Evolutionary conservation across 2,329 filamentous ascomycete species (phyloP), one percentile per base, ranked within the genome.

Genomic region (Apiospora marii): DNA sequence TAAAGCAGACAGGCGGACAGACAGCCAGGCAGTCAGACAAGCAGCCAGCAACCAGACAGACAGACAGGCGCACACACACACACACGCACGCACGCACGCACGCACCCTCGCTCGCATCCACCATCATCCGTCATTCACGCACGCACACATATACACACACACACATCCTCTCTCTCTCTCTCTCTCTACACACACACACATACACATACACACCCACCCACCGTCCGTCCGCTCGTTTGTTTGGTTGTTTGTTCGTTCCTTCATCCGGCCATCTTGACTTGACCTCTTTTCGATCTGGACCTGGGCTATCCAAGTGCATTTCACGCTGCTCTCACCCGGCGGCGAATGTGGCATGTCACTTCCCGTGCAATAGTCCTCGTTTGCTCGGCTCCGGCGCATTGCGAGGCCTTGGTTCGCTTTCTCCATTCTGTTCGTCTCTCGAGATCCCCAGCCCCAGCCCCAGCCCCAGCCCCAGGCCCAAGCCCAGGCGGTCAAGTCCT

Each of bases 291-390:
- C 34, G 34, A n/a, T 41, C 8, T 34, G 6, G 16, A 34, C 53
- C 24, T 16, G 51, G 51, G 4, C 24, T 53, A 16, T 27, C 53
- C 30, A 34, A 61, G 27, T 61, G 53, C 53, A 61, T 61, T 61
- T 30, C 37, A 41, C 37, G 10, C 37, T 41, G 37, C 7, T 41
- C 53, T 37, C 53, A 19, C 53, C 30, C 53, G 30, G 53, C 8
- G 30, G 53, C 30, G 58, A 64, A 41, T 13, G 58, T 64, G 58
- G 58, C 58, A 64, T 64, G 58, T n/a, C 58, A n/a, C 30, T n/a
- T 41, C 34, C 34, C 4, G 58, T 41, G 58, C 22, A 64, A 22
- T 64, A 64, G 58, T 37, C 34, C 34, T 34, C 19, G 13, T 24
- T 24, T 41, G 58, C 34, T 64, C 34, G 58, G 58, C 58, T 34